Conservation (phyloP, 2,329 filamentous ascomycete species). For the Hypoxylon rubiginosum region DNA sequence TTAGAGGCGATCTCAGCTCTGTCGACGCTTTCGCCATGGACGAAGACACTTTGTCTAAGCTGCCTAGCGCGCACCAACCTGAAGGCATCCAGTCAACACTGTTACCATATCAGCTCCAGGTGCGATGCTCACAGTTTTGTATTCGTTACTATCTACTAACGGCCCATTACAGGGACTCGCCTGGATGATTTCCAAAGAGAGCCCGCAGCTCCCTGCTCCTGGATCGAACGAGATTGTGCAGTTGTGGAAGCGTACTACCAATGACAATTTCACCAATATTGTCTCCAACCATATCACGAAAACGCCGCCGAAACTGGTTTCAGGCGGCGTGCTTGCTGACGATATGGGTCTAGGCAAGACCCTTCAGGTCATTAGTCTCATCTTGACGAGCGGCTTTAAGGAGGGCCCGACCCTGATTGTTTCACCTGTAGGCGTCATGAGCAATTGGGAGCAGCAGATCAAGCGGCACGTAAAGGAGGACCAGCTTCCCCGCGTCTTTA, state of each 20-base stretch:
- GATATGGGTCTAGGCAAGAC: conserved; percentile 96
- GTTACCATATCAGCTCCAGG: conserved; percentile 82
- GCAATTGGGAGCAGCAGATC: conserved; percentile 89
- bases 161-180: conserved; percentile 75
- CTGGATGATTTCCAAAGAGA: conserved; percentile 85
- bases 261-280: conserved; percentile 71
- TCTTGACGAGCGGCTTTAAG: conserved; percentile 67
- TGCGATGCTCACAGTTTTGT: conserved; percentile 43
- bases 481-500: conserved; percentile 74
- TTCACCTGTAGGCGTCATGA: conserved; percentile 87
- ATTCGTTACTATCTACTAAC: conserved; percentile 21
- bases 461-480: conserved; percentile 76
- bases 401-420: conserved; percentile 80
- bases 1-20: conserved; percentile 73
- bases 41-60: conserved; percentile 76
- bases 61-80: conserved; percentile 81
- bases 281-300: conserved; percentile 77
- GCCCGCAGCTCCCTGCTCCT: conserved; percentile 71
- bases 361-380: conserved; percentile 84
- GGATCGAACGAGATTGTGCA: conserved; percentile 76
- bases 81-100: conserved; percentile 73
- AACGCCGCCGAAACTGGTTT: conserved; percentile 73
- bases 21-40: conserved; percentile 78
- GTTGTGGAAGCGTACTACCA: conserved; percentile 76
- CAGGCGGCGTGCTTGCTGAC: conserved; percentile 88